Base-by-base conservation (phyloP, 768 basidiomycete species). In the Auricularia cornea region DNA sequence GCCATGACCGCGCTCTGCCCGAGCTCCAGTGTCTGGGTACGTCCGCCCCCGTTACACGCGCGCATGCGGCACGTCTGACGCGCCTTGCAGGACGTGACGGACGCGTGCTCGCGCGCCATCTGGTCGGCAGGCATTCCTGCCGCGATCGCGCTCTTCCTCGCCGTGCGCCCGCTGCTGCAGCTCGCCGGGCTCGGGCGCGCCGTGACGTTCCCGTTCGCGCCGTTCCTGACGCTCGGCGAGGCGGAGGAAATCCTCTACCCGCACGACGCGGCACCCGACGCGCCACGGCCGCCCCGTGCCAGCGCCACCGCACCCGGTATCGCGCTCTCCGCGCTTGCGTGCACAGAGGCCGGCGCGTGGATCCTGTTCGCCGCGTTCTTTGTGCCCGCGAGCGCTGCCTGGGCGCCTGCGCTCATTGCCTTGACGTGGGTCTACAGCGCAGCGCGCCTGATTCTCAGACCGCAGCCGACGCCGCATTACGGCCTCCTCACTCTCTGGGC, bases 391-490 rank as follows among this genome's bases (percentile, higher is more conserved):
- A 83, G 70, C 68, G 69, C 18, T 66, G 85, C 18, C 65, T 77
- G 38, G 77, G 81, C n/a, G 73, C 73, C 41, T 71, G 79, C 26
- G 63, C 69, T 0, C 32, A 68, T 83, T 29, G 83, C 84, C 0
- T 65, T 74, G 0, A 75, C 83, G 3, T 92, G 91, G 91, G 71
- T 88, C 41, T 91, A 89, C 10, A 38, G 35, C 67, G 83, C 86
- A 1, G 71, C 83, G 23, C 67, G 79, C 26, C 83, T 84, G 1
- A 74, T 87, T 16, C 68, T 79, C 31, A 75, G 76, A 41, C 84
- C 86, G 0, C 75, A 77, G 4, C 73, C 81, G 0, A 92, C 88
- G 0, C 79, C 81, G 2, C 87, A 87, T 20, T 81, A 74, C 66
- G 89, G 88, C 68, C 72, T 92, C 20, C 83, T 92, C 70, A 68